Evolutionary conservation across 2,329 filamentous ascomycete species (phyloP), one percentile per base, ranked within the genome.

Genomic region (Cladophialophora exuberans): DNA sequence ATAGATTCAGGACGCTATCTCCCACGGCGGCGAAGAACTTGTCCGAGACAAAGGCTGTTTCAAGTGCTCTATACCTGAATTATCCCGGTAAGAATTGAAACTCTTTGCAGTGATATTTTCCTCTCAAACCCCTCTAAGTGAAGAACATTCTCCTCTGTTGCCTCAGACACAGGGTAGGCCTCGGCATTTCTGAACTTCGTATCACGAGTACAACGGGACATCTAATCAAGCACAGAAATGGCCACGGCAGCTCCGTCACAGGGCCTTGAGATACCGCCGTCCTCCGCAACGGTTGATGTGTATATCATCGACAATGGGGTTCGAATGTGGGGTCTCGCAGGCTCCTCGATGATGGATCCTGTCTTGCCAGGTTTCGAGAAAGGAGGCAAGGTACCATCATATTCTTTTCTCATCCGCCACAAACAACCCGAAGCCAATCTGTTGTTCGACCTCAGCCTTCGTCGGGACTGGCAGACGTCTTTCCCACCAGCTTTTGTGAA

Each of bases 351-450:
- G 23, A 52, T 44, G 36, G 38, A 41, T 17, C 49, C 39, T 17
- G 38, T 52, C 22, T 39, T 45, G 15, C 36, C 49, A 30, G 49
- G 26, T 20, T 52, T 33, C 41, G 38, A 45, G 30, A 30, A 13
- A 28, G 44, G 44, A 31, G 23, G 15, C 25, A 25, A 45, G 5
- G 38, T 41, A 31, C 39, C 49, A 15, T 52, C 47, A 3, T 56
- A 45, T 28, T 5, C 23, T 2, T 81, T 81, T 62, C 66, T 80
- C 1, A 75, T 81, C 52, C 70, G 77, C 47, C 77, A 81, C 54
- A 57, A 65, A 17, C 41, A 31, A 5, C 62, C 66, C 50, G 50
- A 56, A 6, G 59, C 61, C 9, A 60, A 59, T 4, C 55, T 73
- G 1, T 54, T 73, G 18, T 73, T 72, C 52, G 70, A 73, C 53